Evolutionary conservation across 2,329 filamentous ascomycete genomes (phyloP).

Genomic region (Hypoxylon sp.): DNA sequence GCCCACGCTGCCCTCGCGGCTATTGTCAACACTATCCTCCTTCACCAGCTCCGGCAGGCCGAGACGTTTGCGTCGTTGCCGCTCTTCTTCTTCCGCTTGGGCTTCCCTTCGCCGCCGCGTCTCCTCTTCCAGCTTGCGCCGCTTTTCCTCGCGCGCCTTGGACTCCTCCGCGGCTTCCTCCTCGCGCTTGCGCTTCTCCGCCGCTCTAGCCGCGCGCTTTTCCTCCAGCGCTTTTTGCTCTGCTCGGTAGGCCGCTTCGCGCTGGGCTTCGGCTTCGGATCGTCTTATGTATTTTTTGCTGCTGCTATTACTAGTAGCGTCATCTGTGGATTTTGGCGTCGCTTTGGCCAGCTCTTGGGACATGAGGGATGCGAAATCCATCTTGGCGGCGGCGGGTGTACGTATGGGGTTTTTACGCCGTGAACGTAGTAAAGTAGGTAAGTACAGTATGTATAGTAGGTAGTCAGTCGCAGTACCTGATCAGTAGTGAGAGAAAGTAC

Average conservation of each 20-base stretch:
- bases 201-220: conserved; percentile 73
- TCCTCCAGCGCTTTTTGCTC: conserved; percentile 80
- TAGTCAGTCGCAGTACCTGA: no score
- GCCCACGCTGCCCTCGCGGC: conserved; percentile 53
- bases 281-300: conserved; percentile 84
- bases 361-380: conserved; percentile 98
- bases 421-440: no score
- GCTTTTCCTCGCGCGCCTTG: conserved; percentile 80
- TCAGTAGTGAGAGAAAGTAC: no score
- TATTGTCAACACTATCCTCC: conserved; percentile 53
- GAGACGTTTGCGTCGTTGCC: conserved; percentile 74
- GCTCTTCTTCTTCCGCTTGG: conserved; percentile 77
- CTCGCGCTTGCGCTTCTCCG: conserved; percentile 87
- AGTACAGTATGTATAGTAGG: no score
- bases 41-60: conserved; percentile 74
- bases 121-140: conserved; percentile 81
- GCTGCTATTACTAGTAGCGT: conserved; percentile 53
- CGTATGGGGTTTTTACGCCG: no score
- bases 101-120: conserved; percentile 74
- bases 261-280: conserved; percentile 83
- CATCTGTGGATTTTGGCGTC: conserved; percentile 56
- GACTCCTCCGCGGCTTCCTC: conserved; percentile 81
- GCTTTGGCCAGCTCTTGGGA: conserved; percentile 88
- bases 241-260: conserved; percentile 79
- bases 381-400: conserved; percentile 57